Base-by-base conservation (phyloP, 2,329 filamentous ascomycete species). In the Trichoderma citrinoviride region DNA sequence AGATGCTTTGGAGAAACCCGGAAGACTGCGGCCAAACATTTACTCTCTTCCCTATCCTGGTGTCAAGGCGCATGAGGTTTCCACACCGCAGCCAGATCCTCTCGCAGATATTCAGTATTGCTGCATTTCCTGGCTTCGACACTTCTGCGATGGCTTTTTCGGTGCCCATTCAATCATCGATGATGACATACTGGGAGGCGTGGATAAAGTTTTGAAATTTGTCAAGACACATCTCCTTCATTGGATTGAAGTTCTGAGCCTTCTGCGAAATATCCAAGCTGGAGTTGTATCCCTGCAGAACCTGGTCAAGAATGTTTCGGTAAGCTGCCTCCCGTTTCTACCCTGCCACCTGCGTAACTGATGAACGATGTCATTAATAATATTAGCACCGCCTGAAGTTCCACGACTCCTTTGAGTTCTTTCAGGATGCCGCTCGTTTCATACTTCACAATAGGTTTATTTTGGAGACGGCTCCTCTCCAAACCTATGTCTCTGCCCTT, bases 1-100 rank as follows among this genome's bases (percentile, higher is more conserved):
- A 14, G 33, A 37, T 37, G 33, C 33, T 37, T 12, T 37, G 8
- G 10, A 14, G 33, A 37, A 37, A 37, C 33, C 33, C 12, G 33
- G 33, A 14, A 37, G 33, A 10, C 8, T 82, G 1, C 61, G 64
- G 23, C 73, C 75, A 1, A 72, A 82, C 46, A 75, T 81, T 0
- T 81, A 76, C 61, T 29, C 66, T 2, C 58, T 81, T 5, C 2
- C 12, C 17, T 33, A 25, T 10, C 68, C 64, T 17, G 69, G 69
- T 3, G 4, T 54, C 17, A n/a, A 17, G 17, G 65, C 65, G 40
- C 50, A 67, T 15, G 29, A 69, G 3, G 23, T 70, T 12, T 43
- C 23, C 3, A 37, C 5, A 3, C 68, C 68, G 6, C 12, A 67
- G 1, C 67, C 65, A 2, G 67, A 71, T 33, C 69, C 70, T 25